These are phyloP conservation scores for Helotiales sp. DNA, from an alignment of 2,329 filamentous ascomycete genomes.

Conservation along the genomic window DNA sequence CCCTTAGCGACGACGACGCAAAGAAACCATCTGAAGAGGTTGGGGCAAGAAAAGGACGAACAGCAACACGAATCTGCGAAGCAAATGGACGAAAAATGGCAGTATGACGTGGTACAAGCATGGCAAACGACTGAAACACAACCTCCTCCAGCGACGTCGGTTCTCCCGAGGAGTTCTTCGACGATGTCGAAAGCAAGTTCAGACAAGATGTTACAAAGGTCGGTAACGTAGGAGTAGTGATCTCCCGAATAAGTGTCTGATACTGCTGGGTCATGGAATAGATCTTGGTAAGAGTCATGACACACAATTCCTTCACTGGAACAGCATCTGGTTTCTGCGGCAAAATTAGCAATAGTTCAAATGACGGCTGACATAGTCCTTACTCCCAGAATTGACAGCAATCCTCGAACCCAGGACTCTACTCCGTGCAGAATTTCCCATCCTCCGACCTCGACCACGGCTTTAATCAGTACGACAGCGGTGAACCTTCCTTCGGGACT, in stretches of 20 bases:
- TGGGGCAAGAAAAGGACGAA: constrained; percentile 66
- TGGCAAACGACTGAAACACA: constrained; percentile 72
- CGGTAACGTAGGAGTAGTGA: constrained; percentile 82
- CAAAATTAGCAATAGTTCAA: constrained; percentile 20
- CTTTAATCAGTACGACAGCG: constrained; percentile 79
- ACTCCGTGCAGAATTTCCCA: constrained; percentile 79
- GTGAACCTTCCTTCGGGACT: constrained; percentile 76
- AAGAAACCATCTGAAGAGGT: constrained; percentile 58
- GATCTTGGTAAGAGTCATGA: constrained; percentile 81
- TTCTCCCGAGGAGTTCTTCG: constrained; percentile 48
- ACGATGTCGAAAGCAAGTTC: constrained; percentile 59
- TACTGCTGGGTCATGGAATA: constrained; percentile 83
- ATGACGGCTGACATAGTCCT: constrained; percentile 10
- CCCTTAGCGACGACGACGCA: constrained; percentile 58
- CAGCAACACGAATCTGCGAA: constrained; percentile 67
- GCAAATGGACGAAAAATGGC: constrained; percentile 81
- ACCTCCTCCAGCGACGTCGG: constrained; percentile 63
- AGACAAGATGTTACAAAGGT: constrained; percentile 76
- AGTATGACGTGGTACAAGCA: constrained; percentile 78
- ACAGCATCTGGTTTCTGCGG: constrained; percentile 75
- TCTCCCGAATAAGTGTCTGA: constrained; percentile 82
- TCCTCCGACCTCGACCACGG: constrained; percentile 79
- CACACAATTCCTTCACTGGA: constrained; percentile 74
- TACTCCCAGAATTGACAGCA: constrained; percentile 76
- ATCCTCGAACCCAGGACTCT: constrained; percentile 76